Evolutionary conservation across 169 alveolate species (phyloP).

Genomic region (Eimeria acervulina): DNA sequence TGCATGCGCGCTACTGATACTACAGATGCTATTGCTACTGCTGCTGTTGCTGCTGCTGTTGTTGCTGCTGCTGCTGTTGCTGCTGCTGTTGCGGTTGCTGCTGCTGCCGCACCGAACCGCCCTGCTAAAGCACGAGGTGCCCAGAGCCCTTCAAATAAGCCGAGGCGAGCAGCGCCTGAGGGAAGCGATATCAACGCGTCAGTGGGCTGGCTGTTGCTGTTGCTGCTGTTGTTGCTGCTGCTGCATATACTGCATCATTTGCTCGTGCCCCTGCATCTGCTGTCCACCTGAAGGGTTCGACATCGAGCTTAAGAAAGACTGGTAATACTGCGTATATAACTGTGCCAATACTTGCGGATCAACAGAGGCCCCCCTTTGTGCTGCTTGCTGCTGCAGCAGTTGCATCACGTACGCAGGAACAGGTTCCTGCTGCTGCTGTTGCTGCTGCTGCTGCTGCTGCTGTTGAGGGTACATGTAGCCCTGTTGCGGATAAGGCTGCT

Average conservation of each 20-base stretch:
- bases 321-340: slow-evolving; percentile 59
- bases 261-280: neutral
- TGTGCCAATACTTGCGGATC: slow-evolving; percentile 60
- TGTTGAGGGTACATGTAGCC: slow-evolving; percentile 25
- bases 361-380: slow-evolving; percentile 57
- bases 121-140: neutral
- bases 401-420: slow-evolving; percentile 47
- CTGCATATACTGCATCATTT: too few relatives aligned
- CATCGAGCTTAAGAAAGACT: slow-evolving; percentile 47
- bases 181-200: neutral
- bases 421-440: neutral
- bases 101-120: neutral
- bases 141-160: too few relatives aligned
- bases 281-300: slow-evolving; percentile 1
- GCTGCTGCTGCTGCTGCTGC: slow-evolving; percentile 63
- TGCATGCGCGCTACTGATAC: neutral
- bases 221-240: slow-evolving; percentile 56
- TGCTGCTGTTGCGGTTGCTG: too few relatives aligned
- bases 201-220: slow-evolving; percentile 24
- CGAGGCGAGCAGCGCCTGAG: too few relatives aligned
- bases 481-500: slow-evolving; percentile 5
- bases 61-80: too few relatives aligned
- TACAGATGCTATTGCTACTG: neutral
- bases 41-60: neutral
- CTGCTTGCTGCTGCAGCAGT: slow-evolving; percentile 73